Evolutionary conservation across 2,329 filamentous ascomycete species (phyloP), one percentile per base, ranked within the genome.

Genomic region (Sporothrix globosa): DNA sequence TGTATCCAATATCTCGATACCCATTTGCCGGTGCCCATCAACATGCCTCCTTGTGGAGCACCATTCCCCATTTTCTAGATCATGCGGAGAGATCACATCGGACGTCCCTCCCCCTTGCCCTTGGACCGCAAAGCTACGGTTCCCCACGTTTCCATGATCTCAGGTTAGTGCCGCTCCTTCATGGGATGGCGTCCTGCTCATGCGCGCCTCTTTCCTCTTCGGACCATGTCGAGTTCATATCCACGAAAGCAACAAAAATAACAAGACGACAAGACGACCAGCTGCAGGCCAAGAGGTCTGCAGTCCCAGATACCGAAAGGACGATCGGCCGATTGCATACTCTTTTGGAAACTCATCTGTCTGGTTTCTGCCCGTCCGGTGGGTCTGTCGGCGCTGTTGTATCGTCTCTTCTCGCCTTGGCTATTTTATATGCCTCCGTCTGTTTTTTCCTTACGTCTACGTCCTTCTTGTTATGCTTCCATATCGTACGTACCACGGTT

Each of bases 141-240:
- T 54, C 65, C 65, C 65, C 65, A 67, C 65, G 65, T 67, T 65
- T 50, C 60, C 41, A 65, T 65, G 60, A 65, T 65, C 60, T 50
- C 60, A 65, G 60, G 60, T 65, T 65, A 50, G 60, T 24, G 19
- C n/a, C 14, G 24, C 41, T 14, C 39, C 41, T 44, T 39, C n/a
- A 63, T 41, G 44, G 44, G 44, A 17, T 14, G 17, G 14, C 3
- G 14, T n/a, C 17, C 30, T 21, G 34, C 56, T 54, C 34, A 41
- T 19, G 41, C 30, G 30, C 56, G 39, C 46, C 24, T n/a, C 27
- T 67, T 50, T 34, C 46, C 44, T n/a, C 11, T 27, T 27, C 17
- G 5, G 39, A 17, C n/a, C 39, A 17, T 46, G 14, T 24, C 60
- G 21, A 30, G 60, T 34, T 65, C 10, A 30, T 48, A 65, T 50